Base-by-base conservation (phyloP, 2,329 filamentous ascomycete genomes). In the Pleoardoris graminearum region DNA sequence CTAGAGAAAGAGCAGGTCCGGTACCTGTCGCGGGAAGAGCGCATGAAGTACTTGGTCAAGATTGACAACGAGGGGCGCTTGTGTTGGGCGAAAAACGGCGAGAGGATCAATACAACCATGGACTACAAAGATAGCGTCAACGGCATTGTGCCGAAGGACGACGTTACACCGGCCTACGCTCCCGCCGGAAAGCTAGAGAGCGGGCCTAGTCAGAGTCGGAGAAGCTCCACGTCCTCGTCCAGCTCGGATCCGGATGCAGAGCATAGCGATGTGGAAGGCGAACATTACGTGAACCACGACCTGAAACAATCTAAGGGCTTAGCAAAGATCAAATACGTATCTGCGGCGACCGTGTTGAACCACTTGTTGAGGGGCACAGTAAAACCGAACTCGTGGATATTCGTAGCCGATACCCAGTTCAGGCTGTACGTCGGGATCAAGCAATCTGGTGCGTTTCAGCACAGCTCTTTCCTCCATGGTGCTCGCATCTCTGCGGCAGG, bases 381-480 rank as follows among this genome's bases (percentile, higher is more conserved):
- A 33, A 89, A 86, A 71, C 91, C 91, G 57, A 92, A 93, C 66
- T 94, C 89, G 4, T 96, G 92, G 92, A 95, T 96, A 59, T 97
- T 96, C 65, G 91, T 92, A 7, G 88, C 89, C 21, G 91, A 96
- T 73, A 93, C 90, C 1, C 87, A 84, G 1, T 94, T 92, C 70
- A 85, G 89, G 0, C 79, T 96, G 0, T 96, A 96, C 70, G 85
- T 96, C 29, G 91, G 91, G 42, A 94, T 96, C 77, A 96, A 97
- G 67, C 85, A 89, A 70, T 88, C 86, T 3, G 92, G 92, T 10
- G 85, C 89, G 4, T 97, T 97, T 66, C 92, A 96, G 65, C 92
- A 96, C 73, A 92, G 88, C 11, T 94, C 90, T 0, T 96, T 97
- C 65, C 79, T 96, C 1, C 89, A 92, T 56, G 92, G 91, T 21